Conservation (phyloP, 495 filamentous ascomycete species). For the Pyrenula massariospora region DNA sequence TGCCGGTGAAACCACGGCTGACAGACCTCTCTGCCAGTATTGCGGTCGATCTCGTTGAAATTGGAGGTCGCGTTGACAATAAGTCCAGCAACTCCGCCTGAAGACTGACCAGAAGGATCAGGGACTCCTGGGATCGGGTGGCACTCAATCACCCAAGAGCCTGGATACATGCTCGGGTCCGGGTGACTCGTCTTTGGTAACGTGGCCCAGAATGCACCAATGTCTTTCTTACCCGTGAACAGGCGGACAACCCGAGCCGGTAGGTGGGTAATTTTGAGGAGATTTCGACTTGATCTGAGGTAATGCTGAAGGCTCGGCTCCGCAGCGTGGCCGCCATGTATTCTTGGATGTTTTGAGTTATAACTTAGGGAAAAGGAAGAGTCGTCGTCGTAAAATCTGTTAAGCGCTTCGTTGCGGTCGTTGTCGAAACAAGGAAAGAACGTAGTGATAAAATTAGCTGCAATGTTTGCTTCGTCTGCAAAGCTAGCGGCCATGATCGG, state of each 20-base stretch:
- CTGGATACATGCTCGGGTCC: conserved; percentile 43
- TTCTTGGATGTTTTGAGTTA: conserved; percentile 50
- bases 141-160: conserved; percentile 74
- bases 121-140: conserved; percentile 60
- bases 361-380: conserved; percentile 71
- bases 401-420: conserved; percentile 49
- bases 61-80: conserved; percentile 72
- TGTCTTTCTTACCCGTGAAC: conserved; percentile 51
- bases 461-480: conserved; percentile 63
- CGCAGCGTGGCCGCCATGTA: conserved; percentile 21
- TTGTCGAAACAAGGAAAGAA: conserved; percentile 69
- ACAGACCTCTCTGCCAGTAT: conserved; percentile 36
- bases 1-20: conserved; percentile 74
- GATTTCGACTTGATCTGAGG: conserved; percentile 70
- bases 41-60: conserved; percentile 61
- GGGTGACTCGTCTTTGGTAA: conserved; percentile 72
- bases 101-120: conserved; percentile 54
- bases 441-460: conserved; percentile 57
- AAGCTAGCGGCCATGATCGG: conserved; percentile 60
- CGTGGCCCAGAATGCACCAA: conserved; percentile 51
- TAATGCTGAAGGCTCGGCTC: conserved; percentile 56
- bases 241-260: conserved; percentile 49
- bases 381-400: conserved; percentile 61
- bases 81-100: conserved; percentile 60
- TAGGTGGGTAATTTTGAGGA: conserved; percentile 53